Evolutionary conservation across 163 green algal genomes (phyloP), one percentile per base, ranked within the genome.

Genomic region (Scenedesmus sp.): DNA sequence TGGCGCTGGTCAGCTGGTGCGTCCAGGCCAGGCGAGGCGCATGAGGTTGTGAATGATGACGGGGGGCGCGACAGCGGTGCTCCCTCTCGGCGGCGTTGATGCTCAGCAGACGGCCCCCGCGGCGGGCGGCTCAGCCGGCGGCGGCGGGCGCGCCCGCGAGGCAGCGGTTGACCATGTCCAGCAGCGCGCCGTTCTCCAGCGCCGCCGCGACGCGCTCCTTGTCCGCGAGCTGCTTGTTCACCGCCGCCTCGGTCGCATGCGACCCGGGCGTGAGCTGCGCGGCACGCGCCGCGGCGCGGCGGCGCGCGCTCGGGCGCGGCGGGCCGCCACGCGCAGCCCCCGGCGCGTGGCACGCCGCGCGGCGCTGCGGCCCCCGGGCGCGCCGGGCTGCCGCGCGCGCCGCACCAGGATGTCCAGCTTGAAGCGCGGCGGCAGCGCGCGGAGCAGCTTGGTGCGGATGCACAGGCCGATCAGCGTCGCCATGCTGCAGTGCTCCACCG

Each of bases 201-300:
- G 96, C 96, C 18, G 96, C 96, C 58, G 95, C 94, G 15, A 99
- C 95, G 0, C 96, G 83, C 78, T 99, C 96, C 90, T 99, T 99
- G 88, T 99, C 96, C 24, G 92, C 92, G 50, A 99, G 87, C 90
- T 99, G 96, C 87, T 98, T 98, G 88, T 99, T 99, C 1, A 99
- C 92, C 1, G 93, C 93, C 24, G 82, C 91, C 83, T 98, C 95
- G 28, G 88, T 92, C 17, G 88, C 85, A 39, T 83, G 82, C 0
- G 75, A 84, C 0, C 85, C 85, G 26, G 82, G 78, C 1, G 75
- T 57, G 2, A 89, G 70, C 85, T 88, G 85, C 53, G 60, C 17
- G n/a, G n/a, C n/a, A n/a, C n/a, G n/a, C n/a, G n/a, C n/a, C n/a
- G n/a, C n/a, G n/a, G n/a, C n/a, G n/a, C n/a, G n/a, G n/a, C n/a